These are phyloP conservation scores for Dryas octopetala DNA, from an alignment of 306 rosid species.

Conservation along the genomic window DNA sequence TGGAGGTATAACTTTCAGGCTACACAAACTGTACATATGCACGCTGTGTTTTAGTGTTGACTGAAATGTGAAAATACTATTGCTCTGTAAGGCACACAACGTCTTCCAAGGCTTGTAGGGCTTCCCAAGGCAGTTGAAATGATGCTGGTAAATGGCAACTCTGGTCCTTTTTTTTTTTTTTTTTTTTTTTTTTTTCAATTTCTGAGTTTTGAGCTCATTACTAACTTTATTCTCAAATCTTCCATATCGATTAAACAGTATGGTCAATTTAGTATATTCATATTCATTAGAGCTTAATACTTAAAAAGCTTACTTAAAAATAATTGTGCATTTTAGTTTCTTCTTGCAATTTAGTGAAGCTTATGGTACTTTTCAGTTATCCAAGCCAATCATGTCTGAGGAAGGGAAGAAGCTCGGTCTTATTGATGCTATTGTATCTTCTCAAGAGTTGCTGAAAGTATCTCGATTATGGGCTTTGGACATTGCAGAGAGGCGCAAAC, in stretches of 20 bases:
- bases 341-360: conserved; percentile 7
- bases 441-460: conserved; percentile 72
- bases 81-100: conserved; percentile 75
- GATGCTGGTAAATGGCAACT: conserved; percentile 69
- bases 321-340: not conserved
- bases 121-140: conserved; percentile 78
- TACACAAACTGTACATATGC: conserved; percentile 13
- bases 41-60: not conserved
- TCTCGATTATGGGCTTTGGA: conserved; percentile 82
- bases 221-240: not conserved
- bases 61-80: conserved; percentile 34
- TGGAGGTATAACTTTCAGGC: conserved; percentile 65
- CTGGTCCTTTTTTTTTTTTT: not conserved
- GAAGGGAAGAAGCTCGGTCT: conserved; percentile 95
- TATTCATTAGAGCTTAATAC: not conserved
- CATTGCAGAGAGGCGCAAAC: conserved; percentile 69
- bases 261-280: not conserved
- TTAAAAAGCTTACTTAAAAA: not conserved
- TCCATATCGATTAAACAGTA: not conserved
- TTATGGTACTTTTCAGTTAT: conserved; percentile 45
- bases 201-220: not conserved
- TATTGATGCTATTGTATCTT: conserved; percentile 70
- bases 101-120: conserved; percentile 96
- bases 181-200: not conserved
- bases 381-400: conserved; percentile 80